These are phyloP conservation scores for Malus hybrid DNA, from an alignment of 331 rosid genomes.

Conservation along the genomic window DNA sequence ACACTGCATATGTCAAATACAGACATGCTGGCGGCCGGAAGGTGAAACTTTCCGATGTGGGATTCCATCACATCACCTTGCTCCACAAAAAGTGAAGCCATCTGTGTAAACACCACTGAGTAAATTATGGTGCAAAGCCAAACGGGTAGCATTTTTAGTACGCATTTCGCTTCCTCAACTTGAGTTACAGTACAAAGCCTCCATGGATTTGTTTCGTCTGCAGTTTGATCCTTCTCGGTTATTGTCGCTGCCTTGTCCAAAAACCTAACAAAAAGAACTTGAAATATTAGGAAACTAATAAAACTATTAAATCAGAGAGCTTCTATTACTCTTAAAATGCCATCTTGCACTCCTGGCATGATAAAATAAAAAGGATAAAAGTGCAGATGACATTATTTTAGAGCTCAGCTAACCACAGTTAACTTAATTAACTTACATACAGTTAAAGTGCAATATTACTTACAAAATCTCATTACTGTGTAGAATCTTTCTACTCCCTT, in stretches of 20 bases:
- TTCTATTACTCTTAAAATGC: too few species aligned
- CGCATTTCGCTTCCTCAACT: conserved; percentile 85
- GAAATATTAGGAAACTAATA: too few species aligned
- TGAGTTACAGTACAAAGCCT: conserved; percentile 76
- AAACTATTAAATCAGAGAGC: too few species aligned
- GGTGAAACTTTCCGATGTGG: conserved; percentile 34
- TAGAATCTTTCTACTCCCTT: conserved; percentile 73
- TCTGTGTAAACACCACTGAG: conserved; percentile 76
- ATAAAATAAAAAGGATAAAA: too few species aligned
- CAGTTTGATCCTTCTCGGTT: conserved; percentile 33
- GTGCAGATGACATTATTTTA: too few species aligned
- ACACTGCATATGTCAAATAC: conserved; percentile 68
- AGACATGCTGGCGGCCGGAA: conserved; percentile 94
- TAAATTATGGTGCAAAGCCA: conserved; percentile 85
- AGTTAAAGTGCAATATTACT: not conserved
- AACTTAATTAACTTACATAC: too few species aligned
- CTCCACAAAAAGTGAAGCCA: conserved; percentile 88
- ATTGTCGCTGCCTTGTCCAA: conserved; percentile 84
- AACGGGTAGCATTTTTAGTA: conserved; percentile 64
- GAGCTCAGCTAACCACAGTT: too few species aligned
- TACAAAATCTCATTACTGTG: conserved; percentile 38
- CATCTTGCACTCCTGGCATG: too few species aligned
- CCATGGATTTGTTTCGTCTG: conserved; percentile 50
- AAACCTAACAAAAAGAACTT: conserved; percentile 30
- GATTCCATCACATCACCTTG: conserved; percentile 79